Evolutionary conservation across 129 eudicot genomes (phyloP).

Genomic region (Escallonia rubra): DNA sequence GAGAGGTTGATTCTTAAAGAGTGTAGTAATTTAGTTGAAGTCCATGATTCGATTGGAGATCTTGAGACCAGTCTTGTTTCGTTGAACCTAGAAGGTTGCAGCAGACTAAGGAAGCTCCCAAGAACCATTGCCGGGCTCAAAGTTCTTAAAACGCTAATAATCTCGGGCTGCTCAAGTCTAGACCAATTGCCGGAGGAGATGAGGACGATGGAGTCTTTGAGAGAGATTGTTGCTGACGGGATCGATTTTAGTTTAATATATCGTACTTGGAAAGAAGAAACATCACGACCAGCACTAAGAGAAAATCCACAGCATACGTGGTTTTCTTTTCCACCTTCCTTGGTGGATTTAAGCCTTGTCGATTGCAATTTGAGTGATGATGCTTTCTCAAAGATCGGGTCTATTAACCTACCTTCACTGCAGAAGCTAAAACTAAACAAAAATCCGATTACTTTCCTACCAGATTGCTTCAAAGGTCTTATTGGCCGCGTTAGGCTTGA

Average conservation of each 20-base stretch:
- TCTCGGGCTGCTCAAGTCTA: slow-evolving; percentile 15
- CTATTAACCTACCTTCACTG: slow-evolving; percentile 3
- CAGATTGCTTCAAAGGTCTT: slow-evolving; percentile 10
- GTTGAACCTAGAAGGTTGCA: slow-evolving; percentile 22
- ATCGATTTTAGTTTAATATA: not conserved
- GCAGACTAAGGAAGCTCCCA: slow-evolving; percentile 10
- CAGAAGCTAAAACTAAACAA: not conserved
- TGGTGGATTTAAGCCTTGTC: slow-evolving; percentile 6
- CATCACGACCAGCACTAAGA: not conserved
- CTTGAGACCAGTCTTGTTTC: slow-evolving; percentile 12
- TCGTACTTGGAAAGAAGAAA: not conserved
- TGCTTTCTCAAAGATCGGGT: not conserved
- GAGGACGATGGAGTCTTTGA: not conserved
- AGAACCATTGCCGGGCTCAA: slow-evolving; percentile 6
- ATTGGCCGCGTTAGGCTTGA: not conserved
- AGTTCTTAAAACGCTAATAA: not conserved
- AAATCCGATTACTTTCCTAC: slow-evolving; percentile 7
- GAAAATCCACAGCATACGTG: not conserved
- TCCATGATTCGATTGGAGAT: slow-evolving; percentile 22
- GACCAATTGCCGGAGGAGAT: not conserved
- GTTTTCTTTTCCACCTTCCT: not conserved
- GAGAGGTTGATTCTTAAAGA: slow-evolving; percentile 12
- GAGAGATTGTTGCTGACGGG: not conserved
- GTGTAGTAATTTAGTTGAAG: slow-evolving; percentile 9
- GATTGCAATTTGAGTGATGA: slow-evolving; percentile 9